These are phyloP conservation scores for Tricholoma bakamatsutake DNA, from an alignment of 768 basidiomycete species.

Conservation along the genomic window DNA sequence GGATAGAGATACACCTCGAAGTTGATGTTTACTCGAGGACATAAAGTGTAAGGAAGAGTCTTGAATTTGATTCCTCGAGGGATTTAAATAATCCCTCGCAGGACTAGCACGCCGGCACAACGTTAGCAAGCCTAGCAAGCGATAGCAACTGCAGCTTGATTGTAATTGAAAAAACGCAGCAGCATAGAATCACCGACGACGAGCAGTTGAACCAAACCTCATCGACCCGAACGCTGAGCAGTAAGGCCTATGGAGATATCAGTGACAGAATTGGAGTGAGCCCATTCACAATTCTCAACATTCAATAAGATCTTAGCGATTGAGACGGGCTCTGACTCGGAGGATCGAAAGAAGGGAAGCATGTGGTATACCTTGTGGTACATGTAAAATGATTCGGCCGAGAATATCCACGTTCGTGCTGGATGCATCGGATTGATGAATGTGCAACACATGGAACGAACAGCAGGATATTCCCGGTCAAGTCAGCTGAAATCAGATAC, in stretches of 20 bases:
- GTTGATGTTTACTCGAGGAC: not conserved
- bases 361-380: constrained; percentile 7
- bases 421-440: not conserved
- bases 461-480: not conserved
- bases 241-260: too few species aligned
- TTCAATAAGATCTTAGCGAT: too few species aligned
- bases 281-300: too few species aligned
- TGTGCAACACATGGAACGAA: not conserved
- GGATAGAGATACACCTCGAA: not conserved
- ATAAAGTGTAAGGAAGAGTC: not conserved
- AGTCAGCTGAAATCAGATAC: not conserved
- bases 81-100: not conserved
- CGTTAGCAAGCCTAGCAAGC: too few species aligned
- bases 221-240: too few species aligned
- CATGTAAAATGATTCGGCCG: not conserved
- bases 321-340: too few species aligned
- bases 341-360: constrained; percentile 2
- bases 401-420: not conserved
- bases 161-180: too few species aligned
- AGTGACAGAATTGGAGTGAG: too few species aligned
- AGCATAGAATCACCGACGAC: too few species aligned
- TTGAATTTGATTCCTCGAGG: not conserved
- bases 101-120: not conserved
- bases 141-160: too few species aligned
- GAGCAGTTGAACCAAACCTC: too few species aligned